Conservation (phyloP, 345 rosid species). For the Cardamine chenopodiifolia region DNA sequence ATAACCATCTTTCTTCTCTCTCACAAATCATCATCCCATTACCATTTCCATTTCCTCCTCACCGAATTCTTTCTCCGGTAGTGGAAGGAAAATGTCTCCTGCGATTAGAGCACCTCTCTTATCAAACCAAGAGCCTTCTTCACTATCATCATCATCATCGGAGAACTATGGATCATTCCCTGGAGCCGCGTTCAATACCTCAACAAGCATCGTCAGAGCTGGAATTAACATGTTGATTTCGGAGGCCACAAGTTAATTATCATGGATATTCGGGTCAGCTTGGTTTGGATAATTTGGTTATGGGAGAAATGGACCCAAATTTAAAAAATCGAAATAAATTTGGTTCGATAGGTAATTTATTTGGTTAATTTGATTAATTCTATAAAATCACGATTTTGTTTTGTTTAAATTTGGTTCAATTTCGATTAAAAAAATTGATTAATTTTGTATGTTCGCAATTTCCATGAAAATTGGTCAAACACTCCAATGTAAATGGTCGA, state of each 20-base stretch:
- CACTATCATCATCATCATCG: constrained; percentile 13
- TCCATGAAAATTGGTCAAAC: not conserved
- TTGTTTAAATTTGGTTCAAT: not conserved
- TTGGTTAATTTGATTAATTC: not conserved
- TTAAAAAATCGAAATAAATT: not conserved
- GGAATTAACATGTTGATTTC: constrained; percentile 82
- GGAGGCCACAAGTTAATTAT: too few relatives aligned
- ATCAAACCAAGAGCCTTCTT: constrained; percentile 38
- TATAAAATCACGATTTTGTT: not conserved
- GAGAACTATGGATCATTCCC: constrained; percentile 52
- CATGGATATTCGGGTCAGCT: not conserved
- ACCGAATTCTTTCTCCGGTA: constrained; percentile 18
- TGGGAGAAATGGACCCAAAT: not conserved
- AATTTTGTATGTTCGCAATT: not conserved
- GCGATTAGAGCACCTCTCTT: constrained; percentile 54
- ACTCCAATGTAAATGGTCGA: not conserved
- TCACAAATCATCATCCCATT: not conserved
- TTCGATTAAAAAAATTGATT: not conserved
- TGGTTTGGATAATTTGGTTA: not conserved
- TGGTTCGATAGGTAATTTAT: not conserved
- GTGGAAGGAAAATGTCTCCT: constrained; percentile 50
- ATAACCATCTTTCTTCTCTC: not conserved
- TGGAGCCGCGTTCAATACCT: constrained; percentile 86
- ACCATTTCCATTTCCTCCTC: not conserved
- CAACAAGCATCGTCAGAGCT: constrained; percentile 78